phyloP scores from a whole-genome alignment of 2,329 filamentous ascomycete species.

The Calonectria leucothoes region DNA sequence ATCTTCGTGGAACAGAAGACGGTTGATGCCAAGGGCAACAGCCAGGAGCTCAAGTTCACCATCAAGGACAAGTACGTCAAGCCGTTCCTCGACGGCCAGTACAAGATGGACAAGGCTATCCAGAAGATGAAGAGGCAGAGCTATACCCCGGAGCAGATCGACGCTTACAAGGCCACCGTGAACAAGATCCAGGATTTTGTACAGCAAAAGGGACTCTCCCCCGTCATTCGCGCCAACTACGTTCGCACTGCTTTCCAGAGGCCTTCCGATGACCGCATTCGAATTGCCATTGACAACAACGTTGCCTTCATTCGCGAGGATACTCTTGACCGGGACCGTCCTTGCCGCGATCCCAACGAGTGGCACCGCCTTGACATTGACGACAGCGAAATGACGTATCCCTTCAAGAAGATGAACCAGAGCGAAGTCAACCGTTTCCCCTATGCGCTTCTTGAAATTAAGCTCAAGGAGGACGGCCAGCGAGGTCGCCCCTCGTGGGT shows the following conservation, averaged over 20 bases:
- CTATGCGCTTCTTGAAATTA: conserved; percentile 92
- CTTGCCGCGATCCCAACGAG: conserved; percentile 86
- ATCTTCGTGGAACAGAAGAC: conserved; percentile 92
- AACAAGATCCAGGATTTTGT: conserved; percentile 85
- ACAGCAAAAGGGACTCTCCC: conserved; percentile 80
- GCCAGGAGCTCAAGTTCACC: conserved; percentile 81
- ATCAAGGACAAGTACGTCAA: conserved; percentile 97
- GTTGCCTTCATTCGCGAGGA: conserved; percentile 87
- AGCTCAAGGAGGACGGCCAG: conserved; percentile 75
- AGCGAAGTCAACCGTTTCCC: conserved; percentile 93
- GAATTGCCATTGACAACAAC: conserved; percentile 93
- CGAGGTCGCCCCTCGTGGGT: conserved; percentile 86
- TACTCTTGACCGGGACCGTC: conserved; percentile 82
- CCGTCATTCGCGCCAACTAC: conserved; percentile 91
- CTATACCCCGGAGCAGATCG: conserved; percentile 72
- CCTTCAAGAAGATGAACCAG: conserved; percentile 87
- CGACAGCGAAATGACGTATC: conserved; percentile 82
- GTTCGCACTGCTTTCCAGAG: conserved; percentile 96
- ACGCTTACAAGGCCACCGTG: conserved; percentile 77
- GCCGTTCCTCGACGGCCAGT: conserved; percentile 86
- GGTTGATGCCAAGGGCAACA: conserved; percentile 79
- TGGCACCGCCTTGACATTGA: conserved; percentile 97
- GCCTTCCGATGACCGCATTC: conserved; percentile 87
- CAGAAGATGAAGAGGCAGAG: conserved; percentile 87
- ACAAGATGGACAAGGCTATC: conserved; percentile 91